Percentiles rank a stretch among this genome's conserved stretches.
phyloP scores from a whole-genome alignment of 2,329 filamentous ascomycete genomes.

The Cladobotryum mycophilum region DNA sequence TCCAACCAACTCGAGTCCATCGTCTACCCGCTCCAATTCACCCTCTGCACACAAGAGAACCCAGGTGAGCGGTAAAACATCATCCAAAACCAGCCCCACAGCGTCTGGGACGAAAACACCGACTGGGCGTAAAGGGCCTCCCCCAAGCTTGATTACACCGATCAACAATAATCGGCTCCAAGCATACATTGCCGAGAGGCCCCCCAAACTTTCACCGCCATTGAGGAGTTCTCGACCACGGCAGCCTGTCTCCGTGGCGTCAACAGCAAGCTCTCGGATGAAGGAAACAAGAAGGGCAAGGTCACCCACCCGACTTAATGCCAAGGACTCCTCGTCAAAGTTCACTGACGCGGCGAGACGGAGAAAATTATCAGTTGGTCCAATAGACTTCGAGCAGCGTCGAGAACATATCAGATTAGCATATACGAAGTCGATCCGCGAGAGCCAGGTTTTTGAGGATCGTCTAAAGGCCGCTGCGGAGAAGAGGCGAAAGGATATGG shows the following conservation, averaged over 20 bases:
- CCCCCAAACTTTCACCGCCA: constrained; percentile 68
- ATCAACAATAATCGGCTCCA: constrained; percentile 57
- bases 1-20: constrained; percentile 41
- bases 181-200: constrained; percentile 65
- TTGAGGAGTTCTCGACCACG: constrained; percentile 77
- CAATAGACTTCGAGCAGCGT: constrained; percentile 78
- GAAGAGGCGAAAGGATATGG: constrained; percentile 43
- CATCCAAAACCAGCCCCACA: constrained; percentile 31
- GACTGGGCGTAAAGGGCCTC: constrained; percentile 33
- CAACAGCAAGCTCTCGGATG: constrained; percentile 63
- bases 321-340: constrained; percentile 23
- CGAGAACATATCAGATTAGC: constrained; percentile 77
- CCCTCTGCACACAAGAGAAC: constrained; percentile 41
- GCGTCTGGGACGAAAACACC: constrained; percentile 35
- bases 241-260: constrained; percentile 69
- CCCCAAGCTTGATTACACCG: constrained; percentile 37
- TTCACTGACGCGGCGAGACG: constrained; percentile 36
- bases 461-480: constrained; percentile 46
- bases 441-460: constrained; percentile 57
- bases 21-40: constrained; percentile 51
- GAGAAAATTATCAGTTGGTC: constrained; percentile 57
- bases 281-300: constrained; percentile 54
- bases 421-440: constrained; percentile 76
- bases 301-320: constrained; percentile 34
- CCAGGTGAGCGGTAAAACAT: constrained; percentile 33